These are phyloP conservation scores for Bauhinia variegata DNA, from an alignment of 306 rosid species.

Conservation along the genomic window DNA sequence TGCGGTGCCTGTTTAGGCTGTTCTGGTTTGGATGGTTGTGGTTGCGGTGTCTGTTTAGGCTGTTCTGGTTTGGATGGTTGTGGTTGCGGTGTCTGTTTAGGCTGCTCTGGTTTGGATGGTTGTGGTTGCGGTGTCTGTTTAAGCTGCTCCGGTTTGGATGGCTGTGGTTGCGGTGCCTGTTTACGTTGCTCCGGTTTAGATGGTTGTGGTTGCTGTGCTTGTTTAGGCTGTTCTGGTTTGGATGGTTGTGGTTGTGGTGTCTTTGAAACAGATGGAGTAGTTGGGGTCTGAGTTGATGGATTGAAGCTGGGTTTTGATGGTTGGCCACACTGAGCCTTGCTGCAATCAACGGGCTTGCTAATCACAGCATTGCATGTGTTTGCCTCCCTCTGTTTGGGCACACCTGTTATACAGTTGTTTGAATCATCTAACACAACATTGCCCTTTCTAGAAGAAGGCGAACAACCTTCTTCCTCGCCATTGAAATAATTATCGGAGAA, in stretches of 20 bases:
- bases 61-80: not conserved
- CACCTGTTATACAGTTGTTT: conserved; percentile 60
- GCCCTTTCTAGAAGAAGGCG: conserved; percentile 35
- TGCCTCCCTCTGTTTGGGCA: conserved; percentile 56
- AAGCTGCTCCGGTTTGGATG: not conserved
- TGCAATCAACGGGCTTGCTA: conserved; percentile 66
- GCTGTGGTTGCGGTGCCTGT: not conserved
- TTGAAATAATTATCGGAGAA: conserved; percentile 66
- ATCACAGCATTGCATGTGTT: conserved; percentile 50
- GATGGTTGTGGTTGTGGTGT: conserved; percentile 1
- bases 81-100: not conserved
- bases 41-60: not conserved
- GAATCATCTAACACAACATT: conserved; percentile 45
- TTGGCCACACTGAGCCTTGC: conserved; percentile 60
- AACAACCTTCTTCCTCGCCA: conserved; percentile 59
- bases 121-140: not conserved
- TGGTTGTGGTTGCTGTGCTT: not conserved
- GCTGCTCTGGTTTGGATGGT: not conserved
- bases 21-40: not conserved
- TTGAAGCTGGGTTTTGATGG: conserved; percentile 11
- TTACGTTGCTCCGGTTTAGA: conserved; percentile 1
- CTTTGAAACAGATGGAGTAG: conserved; percentile 13
- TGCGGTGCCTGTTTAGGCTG: not conserved
- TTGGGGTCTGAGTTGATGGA: conserved; percentile 31
- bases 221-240: not conserved